Percentiles rank a stretch among this genome's conserved stretches.
Evolutionary conservation across 306 rosid species (phyloP).

Genomic region (Sechiopsis laciniata): DNA sequence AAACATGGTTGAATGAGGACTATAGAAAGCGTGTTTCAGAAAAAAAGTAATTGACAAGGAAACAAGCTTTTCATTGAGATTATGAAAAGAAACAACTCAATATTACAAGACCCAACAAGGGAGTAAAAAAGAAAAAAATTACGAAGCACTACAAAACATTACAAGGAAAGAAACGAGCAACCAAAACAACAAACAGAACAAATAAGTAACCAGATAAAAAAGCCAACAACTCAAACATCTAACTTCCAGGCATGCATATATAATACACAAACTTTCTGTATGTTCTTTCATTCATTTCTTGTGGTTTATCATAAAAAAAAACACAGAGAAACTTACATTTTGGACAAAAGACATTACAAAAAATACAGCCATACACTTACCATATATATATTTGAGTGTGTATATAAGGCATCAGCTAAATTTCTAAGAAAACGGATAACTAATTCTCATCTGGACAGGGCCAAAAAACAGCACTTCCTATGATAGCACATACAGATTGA

Average conservation of each 20-base stretch:
- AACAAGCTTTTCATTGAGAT: too few species aligned
- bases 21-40: slow-evolving; percentile 11
- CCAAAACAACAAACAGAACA: too few species aligned
- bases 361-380: not conserved
- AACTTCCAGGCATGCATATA: not conserved
- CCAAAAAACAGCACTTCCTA: not conserved
- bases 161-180: too few species aligned
- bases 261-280: not conserved
- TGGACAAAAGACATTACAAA: not conserved
- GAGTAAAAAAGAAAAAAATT: too few species aligned
- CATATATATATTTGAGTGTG: not conserved
- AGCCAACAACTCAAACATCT: not conserved
- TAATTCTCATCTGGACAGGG: not conserved
- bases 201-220: too few species aligned
- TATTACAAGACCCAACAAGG: too few species aligned
- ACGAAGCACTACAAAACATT: too few species aligned
- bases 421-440: not conserved
- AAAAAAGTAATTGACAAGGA: not conserved
- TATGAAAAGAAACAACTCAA: too few species aligned
- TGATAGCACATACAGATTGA: not conserved
- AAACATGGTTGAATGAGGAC: slow-evolving; percentile 21
- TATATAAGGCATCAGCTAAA: not conserved
- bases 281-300: too few species aligned
- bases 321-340: not conserved
- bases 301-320: too few species aligned